A percentile compares a stretch with the other conserved stretches of the same genome.
phyloP scores from a whole-genome alignment of 2,329 filamentous ascomycete species.

The Ophiostoma pallidulum region DNA sequence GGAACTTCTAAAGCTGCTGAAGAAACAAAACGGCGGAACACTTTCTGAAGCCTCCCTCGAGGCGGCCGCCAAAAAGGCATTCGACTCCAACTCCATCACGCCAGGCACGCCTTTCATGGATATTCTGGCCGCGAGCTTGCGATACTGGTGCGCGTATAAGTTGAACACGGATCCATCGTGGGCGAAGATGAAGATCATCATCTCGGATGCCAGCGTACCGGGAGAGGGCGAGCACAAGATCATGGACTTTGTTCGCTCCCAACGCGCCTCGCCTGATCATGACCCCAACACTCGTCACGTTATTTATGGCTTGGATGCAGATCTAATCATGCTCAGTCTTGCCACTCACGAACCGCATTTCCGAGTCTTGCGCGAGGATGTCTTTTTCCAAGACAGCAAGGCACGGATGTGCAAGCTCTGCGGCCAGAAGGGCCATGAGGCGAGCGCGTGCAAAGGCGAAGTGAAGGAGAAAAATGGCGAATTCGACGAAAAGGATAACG shows the following conservation, averaged over 20 bases:
- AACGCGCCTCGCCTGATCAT: slow-evolving; percentile 81
- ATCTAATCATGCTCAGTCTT: slow-evolving; percentile 96
- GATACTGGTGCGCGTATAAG: slow-evolving; percentile 97
- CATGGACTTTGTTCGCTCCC: slow-evolving; percentile 94
- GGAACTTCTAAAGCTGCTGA: slow-evolving; percentile 76
- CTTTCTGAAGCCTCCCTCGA: slow-evolving; percentile 53
- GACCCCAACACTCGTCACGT: slow-evolving; percentile 96
- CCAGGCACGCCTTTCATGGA: slow-evolving; percentile 99
- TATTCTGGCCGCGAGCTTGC: slow-evolving; percentile 76
- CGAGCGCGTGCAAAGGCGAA: slow-evolving; percentile 72
- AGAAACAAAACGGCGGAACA: slow-evolving; percentile 62
- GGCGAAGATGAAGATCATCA: slow-evolving; percentile 94
- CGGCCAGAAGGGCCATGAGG: slow-evolving; percentile 85
- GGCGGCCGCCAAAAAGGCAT: slow-evolving; percentile 71
- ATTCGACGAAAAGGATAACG: slow-evolving; percentile 71
- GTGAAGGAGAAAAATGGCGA: slow-evolving; percentile 70
- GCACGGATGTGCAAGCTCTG: slow-evolving; percentile 77
- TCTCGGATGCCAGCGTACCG: slow-evolving; percentile 94
- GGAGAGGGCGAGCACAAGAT: slow-evolving; percentile 99
- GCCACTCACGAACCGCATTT: slow-evolving; percentile 97
- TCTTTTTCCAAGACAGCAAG: slow-evolving; percentile 84
- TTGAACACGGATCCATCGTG: slow-evolving; percentile 93
- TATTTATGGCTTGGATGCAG: slow-evolving; percentile 94
- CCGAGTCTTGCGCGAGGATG: slow-evolving; percentile 89
- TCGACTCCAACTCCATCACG: slow-evolving; percentile 81